phyloP scores from a whole-genome alignment of 176 grass and related monocot species.

The Avena atlantica region DNA sequence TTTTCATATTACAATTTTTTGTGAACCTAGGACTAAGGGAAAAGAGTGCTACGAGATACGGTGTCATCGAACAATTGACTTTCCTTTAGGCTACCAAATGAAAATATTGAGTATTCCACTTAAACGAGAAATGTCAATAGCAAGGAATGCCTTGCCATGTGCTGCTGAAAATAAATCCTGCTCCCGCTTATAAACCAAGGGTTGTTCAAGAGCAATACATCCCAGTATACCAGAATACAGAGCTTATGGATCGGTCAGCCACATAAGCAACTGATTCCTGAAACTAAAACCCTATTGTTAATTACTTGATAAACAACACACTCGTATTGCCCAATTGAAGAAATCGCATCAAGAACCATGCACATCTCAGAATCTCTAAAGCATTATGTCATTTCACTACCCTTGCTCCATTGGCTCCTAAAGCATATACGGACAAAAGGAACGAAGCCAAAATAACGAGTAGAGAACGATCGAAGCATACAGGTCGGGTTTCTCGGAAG shows the following conservation, averaged over 20 bases:
- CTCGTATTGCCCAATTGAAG: too few relatives aligned
- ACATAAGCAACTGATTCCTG: background rate
- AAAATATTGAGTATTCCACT: background rate
- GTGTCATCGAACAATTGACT: background rate
- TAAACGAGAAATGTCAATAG: background rate
- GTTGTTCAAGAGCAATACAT: conserved; percentile 1
- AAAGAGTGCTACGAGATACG: background rate
- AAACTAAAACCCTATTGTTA: background rate
- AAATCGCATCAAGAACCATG: background rate
- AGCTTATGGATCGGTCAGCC: background rate
- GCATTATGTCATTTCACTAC: background rate
- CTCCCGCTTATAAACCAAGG: background rate
- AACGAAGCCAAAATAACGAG: background rate
- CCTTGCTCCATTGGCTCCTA: background rate
- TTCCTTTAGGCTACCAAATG: background rate
- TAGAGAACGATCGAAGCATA: conserved; percentile 44
- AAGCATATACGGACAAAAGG: background rate
- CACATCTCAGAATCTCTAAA: conserved; percentile 6
- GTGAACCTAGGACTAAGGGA: background rate
- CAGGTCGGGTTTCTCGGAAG: conserved; percentile 89
- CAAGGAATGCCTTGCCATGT: background rate
- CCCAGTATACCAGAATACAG: background rate
- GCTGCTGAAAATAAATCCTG: background rate
- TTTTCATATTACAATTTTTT: background rate
- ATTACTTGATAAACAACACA: background rate